These are phyloP conservation scores for Penicillium hesseltinei DNA, from an alignment of 2,329 filamentous ascomycete species.

Conservation along the genomic window DNA sequence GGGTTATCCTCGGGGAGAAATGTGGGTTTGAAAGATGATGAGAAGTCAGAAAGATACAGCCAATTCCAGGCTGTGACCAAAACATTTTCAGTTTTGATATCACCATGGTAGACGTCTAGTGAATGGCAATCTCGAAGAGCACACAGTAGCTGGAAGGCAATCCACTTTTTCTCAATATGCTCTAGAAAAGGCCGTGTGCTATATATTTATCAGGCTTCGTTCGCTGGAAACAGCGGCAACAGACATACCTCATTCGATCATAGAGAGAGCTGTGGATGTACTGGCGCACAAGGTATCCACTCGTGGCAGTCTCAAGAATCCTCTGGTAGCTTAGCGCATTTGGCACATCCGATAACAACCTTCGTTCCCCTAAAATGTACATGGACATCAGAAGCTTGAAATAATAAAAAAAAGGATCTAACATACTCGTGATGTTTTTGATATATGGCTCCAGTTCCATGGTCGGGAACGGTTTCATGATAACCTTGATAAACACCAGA, in stretches of 20 bases:
- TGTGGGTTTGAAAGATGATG: slow-evolving; percentile 89
- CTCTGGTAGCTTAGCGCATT: slow-evolving; percentile 90
- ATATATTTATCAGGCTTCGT: slow-evolving; percentile 26
- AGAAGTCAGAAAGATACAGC: slow-evolving; percentile 97
- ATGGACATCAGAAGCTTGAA: slow-evolving; percentile 3
- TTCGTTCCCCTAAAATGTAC: slow-evolving; percentile 65
- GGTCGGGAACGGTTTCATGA: slow-evolving; percentile 84
- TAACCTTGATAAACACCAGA: slow-evolving; percentile 87
- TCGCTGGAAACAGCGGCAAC: background rate
- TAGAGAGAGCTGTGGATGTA: slow-evolving; percentile 96
- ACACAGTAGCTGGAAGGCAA: slow-evolving; percentile 91
- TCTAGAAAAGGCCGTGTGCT: slow-evolving; percentile 95
- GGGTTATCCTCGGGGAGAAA: slow-evolving; percentile 95
- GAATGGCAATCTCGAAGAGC: slow-evolving; percentile 88
- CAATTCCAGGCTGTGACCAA: slow-evolving; percentile 99
- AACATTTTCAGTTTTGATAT: slow-evolving; percentile 98
- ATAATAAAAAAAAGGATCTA: slow-evolving; percentile 2
- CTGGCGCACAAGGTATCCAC: slow-evolving; percentile 90
- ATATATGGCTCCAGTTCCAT: slow-evolving; percentile 79
- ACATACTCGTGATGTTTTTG: slow-evolving; percentile 69
- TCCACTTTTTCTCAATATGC: slow-evolving; percentile 98
- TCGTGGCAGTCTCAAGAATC: slow-evolving; percentile 85
- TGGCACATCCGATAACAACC: slow-evolving; percentile 74
- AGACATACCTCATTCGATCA: slow-evolving; percentile 69
- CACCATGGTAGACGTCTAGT: slow-evolving; percentile 87